These are phyloP conservation scores for Aspergillus bridgeri DNA, from an alignment of 495 filamentous ascomycete genomes.

Conservation along the genomic window DNA sequence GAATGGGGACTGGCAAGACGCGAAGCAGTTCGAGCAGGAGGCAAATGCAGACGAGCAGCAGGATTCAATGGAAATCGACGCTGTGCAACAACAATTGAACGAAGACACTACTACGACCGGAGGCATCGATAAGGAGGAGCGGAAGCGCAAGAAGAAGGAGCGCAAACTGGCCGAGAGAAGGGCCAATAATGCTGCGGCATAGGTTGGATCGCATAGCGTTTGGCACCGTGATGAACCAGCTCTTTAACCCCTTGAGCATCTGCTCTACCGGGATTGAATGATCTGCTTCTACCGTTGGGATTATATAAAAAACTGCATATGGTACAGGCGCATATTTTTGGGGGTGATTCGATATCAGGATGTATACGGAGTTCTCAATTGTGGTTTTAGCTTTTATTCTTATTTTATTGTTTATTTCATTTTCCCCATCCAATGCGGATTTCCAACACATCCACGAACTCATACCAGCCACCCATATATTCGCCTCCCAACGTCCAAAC, in stretches of 20 bases:
- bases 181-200: conserved; percentile 30
- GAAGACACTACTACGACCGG: conserved; percentile 7
- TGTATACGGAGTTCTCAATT: conserved; percentile 2
- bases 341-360: conserved; percentile 1
- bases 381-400: background rate
- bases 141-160: conserved; percentile 52
- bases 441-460: conserved; percentile 4
- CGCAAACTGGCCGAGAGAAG: conserved; percentile 44
- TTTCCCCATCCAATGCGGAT: background rate
- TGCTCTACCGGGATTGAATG: background rate
- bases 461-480: background rate
- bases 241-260: background rate
- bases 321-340: conserved; percentile 1
- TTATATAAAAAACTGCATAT: conserved; percentile 4
- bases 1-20: conserved; percentile 48
- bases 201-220: conserved; percentile 4
- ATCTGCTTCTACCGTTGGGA: conserved; percentile 1
- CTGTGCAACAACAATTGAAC: conserved; percentile 19
- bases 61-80: conserved; percentile 28
- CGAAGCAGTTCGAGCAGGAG: conserved; percentile 44
- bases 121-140: conserved; percentile 44
- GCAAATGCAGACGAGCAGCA: conserved; percentile 32
- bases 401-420: conserved; percentile 3
- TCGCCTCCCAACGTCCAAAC: background rate
- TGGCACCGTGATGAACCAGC: too few relatives aligned